Percentiles rank a stretch among this genome's conserved stretches.
Conservation (phyloP, 2,329 filamentous ascomycete species). For the Zymoseptoria brevis region DNA sequence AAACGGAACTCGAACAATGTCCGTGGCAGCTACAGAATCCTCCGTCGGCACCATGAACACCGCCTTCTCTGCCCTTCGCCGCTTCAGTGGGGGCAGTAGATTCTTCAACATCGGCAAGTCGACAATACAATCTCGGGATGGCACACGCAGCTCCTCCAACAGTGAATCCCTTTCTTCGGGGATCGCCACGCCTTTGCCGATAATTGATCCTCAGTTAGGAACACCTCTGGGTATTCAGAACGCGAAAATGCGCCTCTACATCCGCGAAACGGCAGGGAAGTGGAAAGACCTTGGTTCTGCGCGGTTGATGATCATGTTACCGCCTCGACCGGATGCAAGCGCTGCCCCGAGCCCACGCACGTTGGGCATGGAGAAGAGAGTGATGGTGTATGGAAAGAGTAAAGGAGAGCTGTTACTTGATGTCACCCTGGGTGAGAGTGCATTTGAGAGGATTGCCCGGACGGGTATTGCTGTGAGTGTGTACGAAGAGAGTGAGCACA, state of each 20-base stretch:
- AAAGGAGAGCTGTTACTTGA: conserved; percentile 66
- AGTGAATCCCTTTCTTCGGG: conserved; percentile 55
- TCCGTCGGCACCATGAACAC: conserved; percentile 69
- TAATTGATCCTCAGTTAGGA: conserved; percentile 26
- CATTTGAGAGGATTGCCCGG: conserved; percentile 74
- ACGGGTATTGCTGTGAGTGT: conserved; percentile 84
- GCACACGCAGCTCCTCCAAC: conserved; percentile 41
- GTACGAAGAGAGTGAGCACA: conserved; percentile 56
- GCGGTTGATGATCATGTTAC: conserved; percentile 69
- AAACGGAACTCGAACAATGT: conserved; percentile 46
- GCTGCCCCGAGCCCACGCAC: conserved; percentile 31
- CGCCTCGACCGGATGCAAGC: conserved; percentile 40
- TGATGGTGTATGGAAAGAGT: conserved; percentile 67
- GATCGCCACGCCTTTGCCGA: conserved; percentile 30
- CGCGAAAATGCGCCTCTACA: conserved; percentile 78
- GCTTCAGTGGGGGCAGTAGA: conserved; percentile 61
- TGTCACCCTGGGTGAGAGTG: conserved; percentile 73
- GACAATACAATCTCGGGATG: conserved; percentile 55
- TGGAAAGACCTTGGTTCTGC: conserved; percentile 92
- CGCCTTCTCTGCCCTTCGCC: conserved; percentile 68
- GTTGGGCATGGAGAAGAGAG: conserved; percentile 67
- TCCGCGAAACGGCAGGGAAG: conserved; percentile 64
- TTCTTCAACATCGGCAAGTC: conserved; percentile 79
- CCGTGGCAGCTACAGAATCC: conserved; percentile 59
- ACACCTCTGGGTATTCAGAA: conserved; percentile 62